Evolutionary conservation across 805 yeast species (phyloP), one percentile per base, ranked within the genome.

Genomic region (Saccharomycopsis fibuligera): DNA sequence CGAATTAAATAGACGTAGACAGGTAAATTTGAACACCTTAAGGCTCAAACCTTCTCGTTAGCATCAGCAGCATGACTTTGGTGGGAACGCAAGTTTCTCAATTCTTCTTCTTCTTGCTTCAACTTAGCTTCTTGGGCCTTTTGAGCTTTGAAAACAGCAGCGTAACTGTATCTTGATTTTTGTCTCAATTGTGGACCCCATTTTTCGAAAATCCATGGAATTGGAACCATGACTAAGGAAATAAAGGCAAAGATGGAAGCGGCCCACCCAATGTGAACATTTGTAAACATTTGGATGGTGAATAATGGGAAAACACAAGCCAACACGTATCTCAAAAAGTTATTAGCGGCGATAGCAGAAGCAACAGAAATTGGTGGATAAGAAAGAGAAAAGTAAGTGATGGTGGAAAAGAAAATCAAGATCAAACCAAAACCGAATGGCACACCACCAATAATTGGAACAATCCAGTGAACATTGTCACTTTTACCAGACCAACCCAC

Each of bases 321-420:
- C 53, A 84, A 62, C 29, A 82, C 56, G 61, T 86, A 87, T 67
- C 96, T 76, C 49, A 82, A 64, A 59, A 89, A 69, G 62, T 86
- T 86, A 66, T 88, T 89, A 12, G 96, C 96, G 31, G 96, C 96
- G 53, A 87, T 64, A 2, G 95, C 91, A n/a, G 91, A 81, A 0
- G 96, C 96, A 21, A 87, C 83, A 30, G 75, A 74, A 30, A 79
- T 64, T 41, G 91, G 88, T 24, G 93, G 91, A 63, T 79, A 86
- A 3, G 84, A 63, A 72, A 79, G 72, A 31, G 85, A 69, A 63
- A 85, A 82, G 62, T 85, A 86, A 42, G 79, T 74, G 59, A 85
- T 70, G 42, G 79, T 76, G 19, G 86, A 69, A 64, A 85, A 82
- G 69, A 86, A 86, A 45, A 86, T 75, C 58, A 84, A 67, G 48